Percentiles rank a stretch among this genome's conserved stretches.
Conservation (phyloP, 192 early-diverging fungal genomes). For the Globomyces pollinis-pini region DNA sequence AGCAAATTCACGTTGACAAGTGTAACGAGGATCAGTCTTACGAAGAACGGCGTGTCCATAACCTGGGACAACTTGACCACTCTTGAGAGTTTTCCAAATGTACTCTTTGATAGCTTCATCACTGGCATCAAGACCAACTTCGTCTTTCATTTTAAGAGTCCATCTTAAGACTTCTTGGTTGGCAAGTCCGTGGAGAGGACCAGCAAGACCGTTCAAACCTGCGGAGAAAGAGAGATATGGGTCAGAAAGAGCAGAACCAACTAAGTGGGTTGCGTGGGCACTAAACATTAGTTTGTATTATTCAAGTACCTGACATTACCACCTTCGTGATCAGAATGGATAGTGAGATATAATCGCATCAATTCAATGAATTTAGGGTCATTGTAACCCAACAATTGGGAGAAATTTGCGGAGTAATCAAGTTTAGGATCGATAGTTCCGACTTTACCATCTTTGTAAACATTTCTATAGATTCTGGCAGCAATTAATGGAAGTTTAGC, state of each 20-base stretch:
- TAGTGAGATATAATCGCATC: slow-evolving; percentile 97
- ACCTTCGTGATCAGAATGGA: slow-evolving; percentile 99
- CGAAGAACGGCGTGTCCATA: slow-evolving; percentile 98
- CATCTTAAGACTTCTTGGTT: slow-evolving; percentile 99
- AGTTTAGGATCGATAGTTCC: slow-evolving; percentile 74
- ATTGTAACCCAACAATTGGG: slow-evolving; percentile 84
- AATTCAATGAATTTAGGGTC: slow-evolving; percentile 91
- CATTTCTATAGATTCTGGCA: slow-evolving; percentile 98
- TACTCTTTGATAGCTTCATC: slow-evolving; percentile 95
- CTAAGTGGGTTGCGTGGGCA: slow-evolving; percentile 93
- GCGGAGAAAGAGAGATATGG: slow-evolving; percentile 97
- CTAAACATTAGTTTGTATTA: slow-evolving; percentile 27
- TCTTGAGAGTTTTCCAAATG: slow-evolving; percentile 91
- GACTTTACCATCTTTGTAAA: slow-evolving; percentile 94
- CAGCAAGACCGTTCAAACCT: slow-evolving; percentile 93
- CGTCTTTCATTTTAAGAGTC: slow-evolving; percentile 86
- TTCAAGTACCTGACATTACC: slow-evolving; percentile 78
- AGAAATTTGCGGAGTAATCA: slow-evolving; percentile 95
- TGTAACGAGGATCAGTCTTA: slow-evolving; percentile 96
- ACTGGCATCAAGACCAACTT: slow-evolving; percentile 74
- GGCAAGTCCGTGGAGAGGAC: slow-evolving; percentile 98
- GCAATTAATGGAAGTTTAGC: slow-evolving; percentile 96
- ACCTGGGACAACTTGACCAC: slow-evolving; percentile 94
- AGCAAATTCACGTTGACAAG: slow-evolving; percentile 97
- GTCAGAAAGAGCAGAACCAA: slow-evolving; percentile 95